Percentiles rank a stretch among this genome's conserved stretches.
These are phyloP conservation scores for Pichia nanzhaoensis DNA, from an alignment of 805 yeast species.

Conservation along the genomic window DNA sequence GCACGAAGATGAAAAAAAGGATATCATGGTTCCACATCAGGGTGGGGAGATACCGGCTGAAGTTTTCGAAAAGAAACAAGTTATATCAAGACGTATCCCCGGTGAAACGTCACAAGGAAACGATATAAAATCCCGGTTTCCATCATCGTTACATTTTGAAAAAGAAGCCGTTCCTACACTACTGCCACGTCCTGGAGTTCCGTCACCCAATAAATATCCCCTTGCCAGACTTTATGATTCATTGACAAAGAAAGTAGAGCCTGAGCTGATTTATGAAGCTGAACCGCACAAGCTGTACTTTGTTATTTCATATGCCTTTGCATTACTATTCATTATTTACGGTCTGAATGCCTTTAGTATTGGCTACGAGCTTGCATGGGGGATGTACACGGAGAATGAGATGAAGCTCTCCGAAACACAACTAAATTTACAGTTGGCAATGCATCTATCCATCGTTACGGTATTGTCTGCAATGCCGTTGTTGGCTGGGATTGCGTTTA, in stretches of 20 bases:
- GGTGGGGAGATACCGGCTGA: conserved; percentile 17
- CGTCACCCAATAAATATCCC: conserved; percentile 55
- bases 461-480: conserved; percentile 38
- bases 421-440: conserved; percentile 18
- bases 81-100: conserved; percentile 44
- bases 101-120: conserved; percentile 44
- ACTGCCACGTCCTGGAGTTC: conserved; percentile 72
- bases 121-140: conserved; percentile 51
- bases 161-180: conserved; percentile 60
- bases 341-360: conserved; percentile 40
- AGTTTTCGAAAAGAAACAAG: conserved; percentile 21
- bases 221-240: conserved; percentile 58
- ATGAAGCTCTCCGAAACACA: conserved; percentile 24
- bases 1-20: background rate
- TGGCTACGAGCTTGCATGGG: conserved; percentile 24
- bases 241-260: conserved; percentile 44
- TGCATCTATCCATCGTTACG: conserved; percentile 30
- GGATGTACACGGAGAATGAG: conserved; percentile 27
- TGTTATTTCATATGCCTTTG: conserved; percentile 59
- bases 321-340: conserved; percentile 63
- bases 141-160: conserved; percentile 52
- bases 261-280: conserved; percentile 74
- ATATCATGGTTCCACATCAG: conserved; percentile 7
- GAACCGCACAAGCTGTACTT: conserved; percentile 79
- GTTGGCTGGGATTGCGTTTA: conserved; percentile 33